A percentile compares a stretch with the other conserved stretches of the same genome.
Evolutionary conservation across 768 basidiomycete species (phyloP).

Genomic region (Lentinula aciculospora): DNA sequence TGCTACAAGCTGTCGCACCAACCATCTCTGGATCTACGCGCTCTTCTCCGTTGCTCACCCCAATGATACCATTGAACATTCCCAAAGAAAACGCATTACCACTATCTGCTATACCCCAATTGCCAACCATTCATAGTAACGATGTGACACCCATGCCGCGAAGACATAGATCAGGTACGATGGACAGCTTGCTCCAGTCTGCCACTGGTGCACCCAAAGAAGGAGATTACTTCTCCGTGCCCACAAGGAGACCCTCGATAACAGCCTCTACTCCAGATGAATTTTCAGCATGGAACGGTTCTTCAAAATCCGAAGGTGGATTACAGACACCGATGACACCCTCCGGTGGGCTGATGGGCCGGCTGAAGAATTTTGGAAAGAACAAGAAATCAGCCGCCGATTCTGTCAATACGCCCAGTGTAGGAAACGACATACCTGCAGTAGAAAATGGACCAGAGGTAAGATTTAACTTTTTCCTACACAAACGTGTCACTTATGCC

Average conservation of each 20-base stretch:
- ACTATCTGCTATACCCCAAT: slow-evolving; percentile 36
- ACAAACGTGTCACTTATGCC: slow-evolving; percentile 4
- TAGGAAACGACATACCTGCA: slow-evolving; percentile 13
- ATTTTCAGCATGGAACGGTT: slow-evolving; percentile 39
- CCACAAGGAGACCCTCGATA: slow-evolving; percentile 40
- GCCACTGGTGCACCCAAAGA: slow-evolving; percentile 15
- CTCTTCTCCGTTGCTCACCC: slow-evolving; percentile 52
- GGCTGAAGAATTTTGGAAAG: slow-evolving; percentile 72
- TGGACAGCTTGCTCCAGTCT: slow-evolving; percentile 26
- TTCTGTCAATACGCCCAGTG: slow-evolving; percentile 13
- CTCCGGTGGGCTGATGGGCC: slow-evolving; percentile 63
- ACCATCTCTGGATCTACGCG: slow-evolving; percentile 34
- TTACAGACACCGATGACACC: slow-evolving; percentile 46
- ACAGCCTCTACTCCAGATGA: slow-evolving; percentile 40
- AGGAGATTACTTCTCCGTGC: slow-evolving; percentile 51
- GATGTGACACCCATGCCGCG: slow-evolving; percentile 26
- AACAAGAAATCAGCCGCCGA: slow-evolving; percentile 20
- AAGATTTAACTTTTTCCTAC: slow-evolving; percentile 4
- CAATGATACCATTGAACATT: slow-evolving; percentile 47
- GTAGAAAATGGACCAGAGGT: slow-evolving; percentile 22
- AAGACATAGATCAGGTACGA: slow-evolving; percentile 35
- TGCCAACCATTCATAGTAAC: slow-evolving; percentile 23
- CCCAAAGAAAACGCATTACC: slow-evolving; percentile 21
- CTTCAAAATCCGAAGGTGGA: slow-evolving; percentile 22
- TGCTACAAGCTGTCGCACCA: slow-evolving; percentile 62